Evolutionary conservation across 495 filamentous ascomycete genomes (phyloP).

Genomic region (Penicillium coprophilum): DNA sequence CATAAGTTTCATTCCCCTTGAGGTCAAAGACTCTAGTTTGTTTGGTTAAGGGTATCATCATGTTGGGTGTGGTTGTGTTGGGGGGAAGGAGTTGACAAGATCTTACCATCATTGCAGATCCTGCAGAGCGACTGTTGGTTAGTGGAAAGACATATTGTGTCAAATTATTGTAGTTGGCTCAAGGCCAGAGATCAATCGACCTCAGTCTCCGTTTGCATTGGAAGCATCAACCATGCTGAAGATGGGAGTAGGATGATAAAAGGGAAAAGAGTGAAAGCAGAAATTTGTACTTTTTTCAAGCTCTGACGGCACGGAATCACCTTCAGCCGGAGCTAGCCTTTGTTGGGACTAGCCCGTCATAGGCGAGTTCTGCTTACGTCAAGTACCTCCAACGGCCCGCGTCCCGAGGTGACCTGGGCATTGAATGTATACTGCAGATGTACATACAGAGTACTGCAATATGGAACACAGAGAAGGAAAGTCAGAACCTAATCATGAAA

Average conservation of each 20-base stretch:
- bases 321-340: slow-evolving; percentile 5
- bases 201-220: slow-evolving; percentile 3
- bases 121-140: background rate
- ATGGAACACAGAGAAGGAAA: too few relatives aligned
- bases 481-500: background rate
- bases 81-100: slow-evolving; percentile 7
- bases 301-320: slow-evolving; percentile 19
- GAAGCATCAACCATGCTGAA: slow-evolving; percentile 26
- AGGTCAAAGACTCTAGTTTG: slow-evolving; percentile 99
- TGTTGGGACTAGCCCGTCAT: slow-evolving; percentile 5
- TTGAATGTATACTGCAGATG: background rate
- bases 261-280: slow-evolving; percentile 21
- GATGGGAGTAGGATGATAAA: slow-evolving; percentile 18
- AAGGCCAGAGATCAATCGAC: slow-evolving; percentile 2
- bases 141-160: background rate
- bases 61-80: slow-evolving; percentile 22
- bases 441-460: too few relatives aligned
- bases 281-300: slow-evolving; percentile 30
- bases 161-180: background rate
- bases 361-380: slow-evolving; percentile 12
- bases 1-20: slow-evolving; percentile 83
- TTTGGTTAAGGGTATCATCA: slow-evolving; percentile 79
- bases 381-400: background rate
- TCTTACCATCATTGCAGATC: slow-evolving; percentile 24
- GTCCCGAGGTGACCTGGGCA: background rate